Percentiles rank a stretch among this genome's conserved stretches.
Conservation (phyloP, 2,329 filamentous ascomycete species). For the Cercospora sojina region DNA sequence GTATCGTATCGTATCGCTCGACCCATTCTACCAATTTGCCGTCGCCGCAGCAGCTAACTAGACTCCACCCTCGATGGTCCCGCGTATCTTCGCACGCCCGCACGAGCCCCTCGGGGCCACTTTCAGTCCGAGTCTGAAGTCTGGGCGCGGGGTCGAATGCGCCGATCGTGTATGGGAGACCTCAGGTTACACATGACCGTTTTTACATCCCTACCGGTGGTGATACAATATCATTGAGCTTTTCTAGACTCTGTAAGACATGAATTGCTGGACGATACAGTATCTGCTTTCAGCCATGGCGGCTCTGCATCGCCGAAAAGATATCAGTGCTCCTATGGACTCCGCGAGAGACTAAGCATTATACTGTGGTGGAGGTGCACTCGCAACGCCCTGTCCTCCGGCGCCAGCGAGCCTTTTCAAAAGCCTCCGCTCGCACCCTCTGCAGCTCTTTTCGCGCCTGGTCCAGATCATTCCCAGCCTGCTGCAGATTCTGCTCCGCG, state of each 20-base stretch:
- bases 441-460: slow-evolving; percentile 32
- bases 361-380: slow-evolving; percentile 16
- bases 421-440: slow-evolving; percentile 34
- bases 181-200: background rate
- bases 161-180: background rate
- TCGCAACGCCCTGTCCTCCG: background rate
- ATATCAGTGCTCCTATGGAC: background rate
- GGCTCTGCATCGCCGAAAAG: background rate
- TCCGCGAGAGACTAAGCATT: background rate
- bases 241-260: background rate
- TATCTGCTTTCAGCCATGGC: background rate
- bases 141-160: background rate
- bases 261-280: background rate
- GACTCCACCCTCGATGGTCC: background rate
- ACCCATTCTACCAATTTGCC: background rate
- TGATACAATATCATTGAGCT: background rate
- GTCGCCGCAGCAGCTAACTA: background rate
- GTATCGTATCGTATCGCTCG: background rate
- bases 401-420: slow-evolving; percentile 28
- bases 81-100: background rate
- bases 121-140: background rate
- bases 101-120: background rate
- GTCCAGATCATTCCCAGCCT: slow-evolving; percentile 27
- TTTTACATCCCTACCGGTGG: background rate
- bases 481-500: slow-evolving; percentile 19